Conservation (phyloP, 352 stramenopile species). For the Globisporangium takayamanum region DNA sequence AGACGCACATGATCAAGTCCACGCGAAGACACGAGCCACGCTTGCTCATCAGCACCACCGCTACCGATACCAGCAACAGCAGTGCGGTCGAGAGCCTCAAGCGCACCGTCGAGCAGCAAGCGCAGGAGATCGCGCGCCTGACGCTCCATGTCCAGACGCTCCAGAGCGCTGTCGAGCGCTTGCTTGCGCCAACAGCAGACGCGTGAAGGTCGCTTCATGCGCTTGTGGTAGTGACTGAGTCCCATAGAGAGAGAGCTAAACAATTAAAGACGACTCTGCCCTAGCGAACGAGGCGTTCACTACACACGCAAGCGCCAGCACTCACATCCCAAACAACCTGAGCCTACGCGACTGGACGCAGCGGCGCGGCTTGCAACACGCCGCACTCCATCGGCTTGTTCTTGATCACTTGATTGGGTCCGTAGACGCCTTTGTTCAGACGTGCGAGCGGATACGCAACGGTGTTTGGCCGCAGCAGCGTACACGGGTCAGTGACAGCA, state of each 20-base stretch:
- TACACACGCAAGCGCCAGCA: too few species aligned
- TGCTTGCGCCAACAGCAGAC: slow-evolving; percentile 12
- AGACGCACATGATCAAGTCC: neutral
- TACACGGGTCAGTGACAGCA: slow-evolving; percentile 66
- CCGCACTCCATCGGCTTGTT: slow-evolving; percentile 74
- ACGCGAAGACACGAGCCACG: neutral
- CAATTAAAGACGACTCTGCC: neutral
- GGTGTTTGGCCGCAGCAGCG: slow-evolving; percentile 48
- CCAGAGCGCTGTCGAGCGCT: slow-evolving; percentile 15
- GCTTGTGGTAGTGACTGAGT: neutral
- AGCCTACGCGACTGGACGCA: slow-evolving; percentile 9
- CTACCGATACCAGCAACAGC: neutral
- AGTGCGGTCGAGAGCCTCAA: slow-evolving; percentile 12
- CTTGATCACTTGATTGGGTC: slow-evolving; percentile 62
- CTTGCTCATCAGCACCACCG: neutral
- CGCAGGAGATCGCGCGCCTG: slow-evolving; percentile 21
- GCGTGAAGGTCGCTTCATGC: neutral
- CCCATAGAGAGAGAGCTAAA: neutral
- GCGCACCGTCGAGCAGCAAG: slow-evolving; percentile 17
- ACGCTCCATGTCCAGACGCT: slow-evolving; percentile 22
- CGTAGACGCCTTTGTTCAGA: slow-evolving; percentile 62
- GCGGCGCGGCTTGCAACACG: slow-evolving; percentile 43
- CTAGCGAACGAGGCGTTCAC: too few species aligned
- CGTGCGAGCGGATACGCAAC: slow-evolving; percentile 63
- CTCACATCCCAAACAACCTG: neutral